Evolutionary conservation across 192 early-diverging fungal genomes (phyloP), one percentile per base, ranked within the genome.

Genomic region (Jimgerdemannia lactiflua): DNA sequence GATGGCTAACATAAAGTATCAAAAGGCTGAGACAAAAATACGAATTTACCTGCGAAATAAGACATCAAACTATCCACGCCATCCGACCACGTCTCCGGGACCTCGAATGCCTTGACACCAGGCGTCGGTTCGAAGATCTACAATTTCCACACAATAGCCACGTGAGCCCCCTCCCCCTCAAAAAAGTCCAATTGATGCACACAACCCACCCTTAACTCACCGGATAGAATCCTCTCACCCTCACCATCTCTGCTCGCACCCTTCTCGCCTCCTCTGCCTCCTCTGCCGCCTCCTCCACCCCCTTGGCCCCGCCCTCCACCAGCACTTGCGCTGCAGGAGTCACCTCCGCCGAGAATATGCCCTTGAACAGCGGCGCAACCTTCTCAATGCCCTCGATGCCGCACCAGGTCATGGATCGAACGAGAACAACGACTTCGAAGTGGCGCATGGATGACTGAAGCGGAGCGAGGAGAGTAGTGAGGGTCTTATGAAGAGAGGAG

Each of bases 351-450:
- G 76, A 70, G 54, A 92, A 85, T 3, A 92, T 73, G 41, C 81
- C 77, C 73, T 83, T 90, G 70, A 82, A 89, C 0, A 78, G 40
- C 10, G 88, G 80, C 4, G 86, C 64, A 18, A 79, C 67, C 4
- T 82, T 79, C 65, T 87, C 84, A 43, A 92, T 74, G 0, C 79
- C 82, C 3, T 75, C 29, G 68, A 89, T 80, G 19, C 87, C 89
- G 67, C 78, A 85, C 63, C 71, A 79, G 17, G 71, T 8, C 19
- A 89, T 73, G 3, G 74, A 73, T 42, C 76, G 72, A 4, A 89
- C 78, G n/a, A 79, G 75, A 1, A 89, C 3, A 3, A 88, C 78
- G 0, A 79, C 76, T 65, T 82, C 78, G 78, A 49, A 81, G 74
- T 18, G 71, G 67, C 39, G 64, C 70, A 10, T 74, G 11, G 18